phyloP scores from a whole-genome alignment of 2,329 filamentous ascomycete genomes.

The Rhexocercosporidium sp. region DNA sequence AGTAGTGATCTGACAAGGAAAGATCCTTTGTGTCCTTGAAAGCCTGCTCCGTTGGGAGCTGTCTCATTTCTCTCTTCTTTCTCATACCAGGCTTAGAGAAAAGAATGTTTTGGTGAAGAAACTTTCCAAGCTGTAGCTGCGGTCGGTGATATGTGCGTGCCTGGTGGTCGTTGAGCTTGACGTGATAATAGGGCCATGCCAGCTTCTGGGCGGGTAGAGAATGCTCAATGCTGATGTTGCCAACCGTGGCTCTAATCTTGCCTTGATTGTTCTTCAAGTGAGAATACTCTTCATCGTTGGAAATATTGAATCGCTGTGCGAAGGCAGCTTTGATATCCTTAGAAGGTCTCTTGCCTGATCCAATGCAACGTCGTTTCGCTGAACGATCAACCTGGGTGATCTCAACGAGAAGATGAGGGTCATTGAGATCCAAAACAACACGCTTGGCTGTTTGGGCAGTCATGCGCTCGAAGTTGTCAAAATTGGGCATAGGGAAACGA shows the following conservation, averaged over 20 bases:
- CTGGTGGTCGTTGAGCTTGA: conserved; percentile 74
- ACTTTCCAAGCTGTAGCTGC: conserved; percentile 72
- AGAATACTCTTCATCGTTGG: conserved; percentile 95
- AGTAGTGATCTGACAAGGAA: conserved; percentile 81
- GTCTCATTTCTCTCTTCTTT: conserved; percentile 84
- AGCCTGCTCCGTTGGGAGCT: conserved; percentile 76
- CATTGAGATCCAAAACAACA: conserved; percentile 84
- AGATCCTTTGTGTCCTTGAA: conserved; percentile 83
- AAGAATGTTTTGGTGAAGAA: conserved; percentile 69
- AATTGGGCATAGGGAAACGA: conserved; percentile 68
- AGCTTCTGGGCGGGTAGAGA: conserved; percentile 89
- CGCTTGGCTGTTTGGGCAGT: conserved; percentile 77
- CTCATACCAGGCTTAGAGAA: conserved; percentile 75
- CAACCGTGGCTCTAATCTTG: conserved; percentile 91
- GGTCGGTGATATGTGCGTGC: conserved; percentile 86
- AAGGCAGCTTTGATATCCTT: conserved; percentile 75
- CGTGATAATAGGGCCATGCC: conserved; percentile 95
- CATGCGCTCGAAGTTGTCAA: conserved; percentile 80
- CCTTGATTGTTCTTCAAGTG: conserved; percentile 95
- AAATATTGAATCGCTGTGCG: conserved; percentile 87
- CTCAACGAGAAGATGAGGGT: conserved; percentile 85
- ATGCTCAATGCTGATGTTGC: conserved; percentile 92
- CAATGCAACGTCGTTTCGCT: conserved; percentile 57
- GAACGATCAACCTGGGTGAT: conserved; percentile 69
- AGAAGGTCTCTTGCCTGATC: conserved; percentile 62